Base-by-base conservation (phyloP, 2,329 filamentous ascomycete species). In the Fonsecaea nubica region DNA sequence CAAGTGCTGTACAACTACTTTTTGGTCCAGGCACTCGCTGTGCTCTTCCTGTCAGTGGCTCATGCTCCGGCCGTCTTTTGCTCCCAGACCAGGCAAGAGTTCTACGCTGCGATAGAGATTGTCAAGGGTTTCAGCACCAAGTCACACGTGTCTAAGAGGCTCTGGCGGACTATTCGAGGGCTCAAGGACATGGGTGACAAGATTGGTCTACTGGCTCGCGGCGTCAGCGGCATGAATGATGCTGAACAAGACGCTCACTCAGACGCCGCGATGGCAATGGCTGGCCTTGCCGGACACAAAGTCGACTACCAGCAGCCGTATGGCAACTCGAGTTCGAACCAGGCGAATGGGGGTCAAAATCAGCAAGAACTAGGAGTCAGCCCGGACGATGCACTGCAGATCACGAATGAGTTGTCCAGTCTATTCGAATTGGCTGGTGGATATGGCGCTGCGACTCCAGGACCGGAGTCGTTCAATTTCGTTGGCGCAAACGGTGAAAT, bases 1-100 rank as follows among this genome's bases (percentile, higher is more conserved):
- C 87, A 90, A 73, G 83, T 86, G 52, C 82, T 86, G 65, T 90
- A 89, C 80, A 89, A 90, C 75, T 88, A 89, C 69, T 90, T 90
- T 78, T 82, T 90, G 45, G 84, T 89, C 13, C 85, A 86, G 35
- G 87, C 87, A 0, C 78, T 90, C 10, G 87, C 86, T 0, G 87
- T 88, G 0, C 79, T 90, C 1, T 88, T 90, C 73, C 80, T 90
- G 1, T 87, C 87, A 1, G 87, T 89, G 1, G 87, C 85, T 18
- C 87, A 90, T 75, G 86, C 87, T 4, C 87, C 88, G 0, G 81
- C 82, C 0, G 81, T 87, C 8, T 90, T 89, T 74, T 87, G 84
- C 67, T 78, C 82, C 6, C 80, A 83, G 69, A 86, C 87, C n/a
- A 82, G 87, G 12, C 86, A 89, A 67, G 87, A 90, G 72, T 90